phyloP scores from a whole-genome alignment of 352 stramenopile genomes.

The Globisporangium barbulae region DNA sequence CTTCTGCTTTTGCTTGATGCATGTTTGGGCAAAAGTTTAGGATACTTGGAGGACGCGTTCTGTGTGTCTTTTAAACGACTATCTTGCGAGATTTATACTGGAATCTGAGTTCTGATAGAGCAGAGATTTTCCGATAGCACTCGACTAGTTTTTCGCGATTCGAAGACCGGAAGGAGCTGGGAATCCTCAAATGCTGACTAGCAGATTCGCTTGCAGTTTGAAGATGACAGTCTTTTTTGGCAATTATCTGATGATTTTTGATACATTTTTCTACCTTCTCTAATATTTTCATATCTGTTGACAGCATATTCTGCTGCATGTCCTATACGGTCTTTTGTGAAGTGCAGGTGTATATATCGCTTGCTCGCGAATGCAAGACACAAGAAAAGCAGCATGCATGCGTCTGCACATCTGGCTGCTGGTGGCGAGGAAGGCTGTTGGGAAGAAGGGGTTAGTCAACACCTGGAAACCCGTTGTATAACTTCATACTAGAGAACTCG shows the following conservation, averaged over 20 bases:
- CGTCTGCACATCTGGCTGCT: not conserved
- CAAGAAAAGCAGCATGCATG: too few species aligned
- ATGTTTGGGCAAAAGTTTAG: too few species aligned
- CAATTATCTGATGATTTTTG: not conserved
- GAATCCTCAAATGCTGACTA: too few species aligned
- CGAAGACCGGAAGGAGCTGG: too few species aligned
- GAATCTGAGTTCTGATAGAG: not conserved
- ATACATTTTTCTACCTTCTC: not conserved
- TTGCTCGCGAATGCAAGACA: too few species aligned
- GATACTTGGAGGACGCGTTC: too few species aligned
- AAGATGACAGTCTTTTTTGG: not conserved
- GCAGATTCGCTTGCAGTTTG: not conserved
- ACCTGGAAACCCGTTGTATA: not conserved
- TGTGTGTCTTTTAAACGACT: not conserved
- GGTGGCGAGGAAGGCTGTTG: not conserved
- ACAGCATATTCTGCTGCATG: too few species aligned
- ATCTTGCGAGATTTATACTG: not conserved
- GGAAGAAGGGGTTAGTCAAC: not conserved
- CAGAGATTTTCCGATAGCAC: not conserved
- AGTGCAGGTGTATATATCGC: not conserved
- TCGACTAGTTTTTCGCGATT: too few species aligned
- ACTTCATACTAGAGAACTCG: not conserved
- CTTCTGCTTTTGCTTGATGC: too few species aligned
- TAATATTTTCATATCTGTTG: not conserved
- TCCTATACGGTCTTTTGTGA: not conserved